phyloP scores from a whole-genome alignment of 148 eudicot genomes.

The Bassia scoparia region DNA sequence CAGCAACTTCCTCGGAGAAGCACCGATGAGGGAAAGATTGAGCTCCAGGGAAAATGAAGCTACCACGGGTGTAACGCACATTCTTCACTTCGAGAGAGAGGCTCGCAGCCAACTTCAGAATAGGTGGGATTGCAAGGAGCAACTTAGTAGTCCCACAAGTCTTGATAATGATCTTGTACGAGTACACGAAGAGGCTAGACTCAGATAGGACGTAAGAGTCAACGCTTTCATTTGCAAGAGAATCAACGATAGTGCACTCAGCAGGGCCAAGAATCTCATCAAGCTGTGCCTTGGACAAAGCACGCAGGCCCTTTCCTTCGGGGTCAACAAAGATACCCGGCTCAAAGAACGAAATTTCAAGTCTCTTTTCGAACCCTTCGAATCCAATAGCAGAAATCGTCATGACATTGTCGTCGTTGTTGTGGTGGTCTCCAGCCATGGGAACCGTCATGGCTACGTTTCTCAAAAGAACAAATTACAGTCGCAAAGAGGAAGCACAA shows the following conservation, averaged over 20 bases:
- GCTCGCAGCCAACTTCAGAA: conserved; percentile 51
- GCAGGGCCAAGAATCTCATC: conserved; percentile 79
- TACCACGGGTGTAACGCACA: conserved; percentile 76
- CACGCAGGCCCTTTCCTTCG: conserved; percentile 68
- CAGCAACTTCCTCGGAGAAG: conserved; percentile 81
- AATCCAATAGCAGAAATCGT: conserved; percentile 80
- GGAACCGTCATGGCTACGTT: conserved; percentile 45
- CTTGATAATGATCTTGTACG: conserved; percentile 78
- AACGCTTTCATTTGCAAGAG: conserved; percentile 55
- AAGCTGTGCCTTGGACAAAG: conserved; percentile 53
- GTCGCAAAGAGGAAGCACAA: conserved; percentile 30
- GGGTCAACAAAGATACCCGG: conserved; percentile 76
- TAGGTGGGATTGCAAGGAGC: conserved; percentile 66
- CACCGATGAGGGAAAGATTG: conserved; percentile 68
- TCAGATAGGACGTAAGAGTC: conserved; percentile 86
- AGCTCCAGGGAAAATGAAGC: conserved; percentile 79
- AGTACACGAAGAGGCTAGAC: conserved; percentile 78
- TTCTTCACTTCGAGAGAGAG: conserved; percentile 50
- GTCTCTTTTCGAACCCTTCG: conserved; percentile 91
- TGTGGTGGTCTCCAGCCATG: conserved; percentile 24
- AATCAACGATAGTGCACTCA: conserved; percentile 82
- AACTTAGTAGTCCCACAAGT: conserved; percentile 93
- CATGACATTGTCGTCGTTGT: conserved; percentile 38
- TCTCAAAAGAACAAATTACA: conserved; percentile 10
- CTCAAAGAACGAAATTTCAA: conserved; percentile 72